These are phyloP conservation scores for Typha latifolia DNA, from an alignment of 176 grass and related monocot species.

Conservation along the genomic window DNA sequence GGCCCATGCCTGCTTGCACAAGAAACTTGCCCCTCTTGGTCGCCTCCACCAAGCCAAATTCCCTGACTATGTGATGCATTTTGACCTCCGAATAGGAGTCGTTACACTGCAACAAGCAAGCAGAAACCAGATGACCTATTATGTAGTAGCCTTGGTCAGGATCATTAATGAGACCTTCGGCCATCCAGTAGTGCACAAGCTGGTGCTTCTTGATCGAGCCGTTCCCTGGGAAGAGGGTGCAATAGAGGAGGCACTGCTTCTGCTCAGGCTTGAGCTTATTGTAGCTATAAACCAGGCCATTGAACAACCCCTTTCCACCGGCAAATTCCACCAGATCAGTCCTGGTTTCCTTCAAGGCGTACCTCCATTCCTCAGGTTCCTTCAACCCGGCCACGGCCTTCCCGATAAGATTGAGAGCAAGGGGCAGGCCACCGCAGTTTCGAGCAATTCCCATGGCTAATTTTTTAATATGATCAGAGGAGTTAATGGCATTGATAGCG, in stretches of 20 bases:
- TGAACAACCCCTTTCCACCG: constrained; percentile 47
- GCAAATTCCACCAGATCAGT: constrained; percentile 8
- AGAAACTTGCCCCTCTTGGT: constrained; percentile 36
- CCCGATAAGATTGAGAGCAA: constrained; percentile 62
- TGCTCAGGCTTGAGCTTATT: constrained; percentile 37
- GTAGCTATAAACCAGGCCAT: constrained; percentile 45
- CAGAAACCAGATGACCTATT: constrained; percentile 36
- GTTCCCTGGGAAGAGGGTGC: constrained; percentile 59
- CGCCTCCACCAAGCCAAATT: constrained; percentile 35
- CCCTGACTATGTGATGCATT: constrained; percentile 59
- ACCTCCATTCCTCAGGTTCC: constrained; percentile 29
- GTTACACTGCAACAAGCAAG: constrained; percentile 46
- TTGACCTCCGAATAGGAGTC: constrained; percentile 43
- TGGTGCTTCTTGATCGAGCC: constrained; percentile 50
- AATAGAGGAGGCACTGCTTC: constrained; percentile 60
- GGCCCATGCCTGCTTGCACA: constrained; percentile 34
- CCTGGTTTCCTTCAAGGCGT: constrained; percentile 19
- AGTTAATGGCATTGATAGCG: constrained; percentile 15
- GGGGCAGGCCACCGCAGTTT: constrained; percentile 58
- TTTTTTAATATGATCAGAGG: neutral
- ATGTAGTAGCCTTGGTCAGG: constrained; percentile 26
- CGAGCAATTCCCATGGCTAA: constrained; percentile 15
- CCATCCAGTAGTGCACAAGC: constrained; percentile 62
- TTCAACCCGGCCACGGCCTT: constrained; percentile 36
- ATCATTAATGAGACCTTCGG: constrained; percentile 45